A percentile compares a stretch with the other conserved stretches of the same genome.
Evolutionary conservation across 768 basidiomycete species (phyloP).

Genomic region (Russula emetica): DNA sequence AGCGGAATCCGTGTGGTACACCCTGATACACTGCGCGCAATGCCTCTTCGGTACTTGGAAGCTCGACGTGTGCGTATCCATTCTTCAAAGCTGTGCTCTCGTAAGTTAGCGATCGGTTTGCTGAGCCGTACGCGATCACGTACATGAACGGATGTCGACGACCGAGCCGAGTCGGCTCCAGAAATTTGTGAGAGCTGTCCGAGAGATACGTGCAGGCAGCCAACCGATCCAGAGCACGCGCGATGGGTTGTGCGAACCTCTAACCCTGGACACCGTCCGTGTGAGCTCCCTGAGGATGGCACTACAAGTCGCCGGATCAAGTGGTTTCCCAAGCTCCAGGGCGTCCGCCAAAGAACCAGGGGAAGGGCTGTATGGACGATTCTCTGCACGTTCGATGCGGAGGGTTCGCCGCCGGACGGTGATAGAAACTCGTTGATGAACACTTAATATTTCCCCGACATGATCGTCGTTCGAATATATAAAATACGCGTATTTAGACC

Average conservation of each 20-base stretch:
- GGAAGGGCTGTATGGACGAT: background rate
- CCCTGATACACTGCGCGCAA: constrained; percentile 12
- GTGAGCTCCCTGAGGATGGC: constrained; percentile 12
- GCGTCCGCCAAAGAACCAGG: background rate
- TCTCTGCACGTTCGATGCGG: constrained; percentile 4
- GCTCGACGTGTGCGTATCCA: constrained; percentile 23
- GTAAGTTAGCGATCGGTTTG: background rate
- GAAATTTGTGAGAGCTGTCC: constrained; percentile 3
- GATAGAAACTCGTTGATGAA: constrained; percentile 12
- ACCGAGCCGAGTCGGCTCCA: constrained; percentile 20
- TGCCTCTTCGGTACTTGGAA: constrained; percentile 15
- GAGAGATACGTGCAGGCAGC: background rate
- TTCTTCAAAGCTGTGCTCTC: background rate
- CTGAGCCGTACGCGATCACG: background rate
- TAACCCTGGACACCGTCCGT: constrained; percentile 5
- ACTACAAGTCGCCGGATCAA: background rate
- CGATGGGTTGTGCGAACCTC: constrained; percentile 5
- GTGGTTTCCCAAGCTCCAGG: background rate
- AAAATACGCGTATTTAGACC: constrained; percentile 16
- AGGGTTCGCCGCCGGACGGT: background rate
- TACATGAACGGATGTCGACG: constrained; percentile 19
- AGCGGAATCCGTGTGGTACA: constrained; percentile 10
- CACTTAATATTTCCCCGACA: constrained; percentile 5
- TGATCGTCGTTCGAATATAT: constrained; percentile 10
- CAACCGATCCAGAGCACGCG: constrained; percentile 21